Conservation (phyloP, 495 filamentous ascomycete genomes). For the Chaetomidium leptoderma region DNA sequence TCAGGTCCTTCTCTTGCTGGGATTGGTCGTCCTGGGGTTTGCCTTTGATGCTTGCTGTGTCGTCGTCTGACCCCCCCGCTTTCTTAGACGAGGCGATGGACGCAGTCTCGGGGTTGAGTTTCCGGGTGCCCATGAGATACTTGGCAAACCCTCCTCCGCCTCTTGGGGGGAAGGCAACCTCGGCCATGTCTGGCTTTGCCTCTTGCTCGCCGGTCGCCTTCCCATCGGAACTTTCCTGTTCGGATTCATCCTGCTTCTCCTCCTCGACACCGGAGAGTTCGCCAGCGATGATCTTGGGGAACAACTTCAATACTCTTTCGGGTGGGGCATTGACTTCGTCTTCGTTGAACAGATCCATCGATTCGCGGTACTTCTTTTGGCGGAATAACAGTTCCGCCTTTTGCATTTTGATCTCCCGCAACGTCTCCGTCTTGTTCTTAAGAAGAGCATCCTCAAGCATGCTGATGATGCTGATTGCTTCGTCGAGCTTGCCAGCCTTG, state of each 20-base stretch:
- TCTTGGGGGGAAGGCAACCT: conserved; percentile 42
- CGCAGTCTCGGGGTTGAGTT: conserved; percentile 54
- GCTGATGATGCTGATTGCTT: conserved; percentile 81
- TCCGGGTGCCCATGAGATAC: conserved; percentile 51
- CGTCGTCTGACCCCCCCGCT: conserved; percentile 46
- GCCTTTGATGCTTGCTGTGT: conserved; percentile 44
- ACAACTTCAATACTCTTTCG: conserved; percentile 80
- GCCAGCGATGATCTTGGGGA: conserved; percentile 78
- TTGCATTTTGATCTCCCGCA: conserved; percentile 79
- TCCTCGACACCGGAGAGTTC: conserved; percentile 57
- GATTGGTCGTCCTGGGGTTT: conserved; percentile 39
- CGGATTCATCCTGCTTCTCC: conserved; percentile 36
- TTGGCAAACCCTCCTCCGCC: conserved; percentile 45
- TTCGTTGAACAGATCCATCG: conserved; percentile 80
- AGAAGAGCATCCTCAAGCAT: conserved; percentile 92
- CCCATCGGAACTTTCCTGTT: conserved; percentile 46
- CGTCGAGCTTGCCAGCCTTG: conserved; percentile 71
- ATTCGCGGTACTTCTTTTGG: conserved; percentile 76
- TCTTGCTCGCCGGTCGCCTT: conserved; percentile 43
- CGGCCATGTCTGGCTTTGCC: conserved; percentile 30
- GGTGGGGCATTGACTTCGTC: conserved; percentile 80
- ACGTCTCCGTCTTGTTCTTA: conserved; percentile 70
- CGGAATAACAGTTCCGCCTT: conserved; percentile 86
- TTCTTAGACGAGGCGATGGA: conserved; percentile 60
- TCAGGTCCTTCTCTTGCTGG: conserved; percentile 76